A percentile compares a stretch with the other conserved stretches of the same genome.
phyloP scores from a whole-genome alignment of 345 rosid species.

The Salix caprea region DNA sequence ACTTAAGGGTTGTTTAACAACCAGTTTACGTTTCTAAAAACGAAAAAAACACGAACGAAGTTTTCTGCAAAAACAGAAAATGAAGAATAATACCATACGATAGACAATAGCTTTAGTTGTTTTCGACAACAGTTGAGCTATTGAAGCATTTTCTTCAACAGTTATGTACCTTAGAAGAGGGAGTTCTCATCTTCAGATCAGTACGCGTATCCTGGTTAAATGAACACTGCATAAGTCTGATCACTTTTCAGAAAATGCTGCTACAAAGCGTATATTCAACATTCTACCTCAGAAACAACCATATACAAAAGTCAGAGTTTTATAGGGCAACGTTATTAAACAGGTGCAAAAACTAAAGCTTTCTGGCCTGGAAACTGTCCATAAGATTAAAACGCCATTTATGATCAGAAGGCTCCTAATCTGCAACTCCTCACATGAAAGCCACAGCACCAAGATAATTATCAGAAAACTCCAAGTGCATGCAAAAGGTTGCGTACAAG shows the following conservation, averaged over 20 bases:
- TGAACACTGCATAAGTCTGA: not conserved
- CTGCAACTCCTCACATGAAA: not conserved
- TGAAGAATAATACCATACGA: too few relatives aligned
- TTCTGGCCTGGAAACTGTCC: slow-evolving; percentile 3
- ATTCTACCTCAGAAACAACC: not conserved
- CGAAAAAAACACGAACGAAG: too few relatives aligned
- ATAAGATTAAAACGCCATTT: not conserved
- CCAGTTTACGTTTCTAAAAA: too few relatives aligned
- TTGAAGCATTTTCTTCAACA: not conserved
- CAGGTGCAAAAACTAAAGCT: not conserved
- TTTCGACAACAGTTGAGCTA: not conserved
- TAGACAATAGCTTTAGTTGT: not conserved
- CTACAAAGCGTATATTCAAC: not conserved
- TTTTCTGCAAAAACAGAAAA: too few relatives aligned
- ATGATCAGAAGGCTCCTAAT: slow-evolving; percentile 1
- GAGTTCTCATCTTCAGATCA: not conserved
- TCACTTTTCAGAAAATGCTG: not conserved
- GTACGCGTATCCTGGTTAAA: not conserved
- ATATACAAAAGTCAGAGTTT: not conserved
- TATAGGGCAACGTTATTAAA: not conserved
- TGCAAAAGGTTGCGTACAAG: not conserved
- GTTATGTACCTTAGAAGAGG: not conserved
- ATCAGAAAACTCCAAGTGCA: slow-evolving; percentile 5
- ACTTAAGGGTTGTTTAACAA: too few relatives aligned
- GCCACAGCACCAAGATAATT: not conserved